These are phyloP conservation scores for Malus sieversii DNA, from an alignment of 306 rosid genomes.

Conservation along the genomic window DNA sequence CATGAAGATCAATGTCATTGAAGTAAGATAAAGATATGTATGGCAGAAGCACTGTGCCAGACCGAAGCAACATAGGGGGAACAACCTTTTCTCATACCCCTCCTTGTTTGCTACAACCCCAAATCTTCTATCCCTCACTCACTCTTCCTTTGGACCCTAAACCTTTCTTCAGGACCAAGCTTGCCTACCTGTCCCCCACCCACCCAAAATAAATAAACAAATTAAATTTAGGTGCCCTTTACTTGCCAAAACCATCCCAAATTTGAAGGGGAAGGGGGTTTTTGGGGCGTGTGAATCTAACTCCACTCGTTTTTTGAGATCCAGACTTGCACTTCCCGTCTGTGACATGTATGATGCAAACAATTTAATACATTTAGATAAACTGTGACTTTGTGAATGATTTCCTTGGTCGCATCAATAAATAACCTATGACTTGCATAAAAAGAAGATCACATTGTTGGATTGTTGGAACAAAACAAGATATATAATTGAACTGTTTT, in stretches of 20 bases:
- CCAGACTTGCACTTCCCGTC: slow-evolving; percentile 1
- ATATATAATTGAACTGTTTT: background rate
- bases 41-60: background rate
- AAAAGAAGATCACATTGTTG: background rate
- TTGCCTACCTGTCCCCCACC: slow-evolving; percentile 6
- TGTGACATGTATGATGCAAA: background rate
- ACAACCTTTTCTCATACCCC: slow-evolving; percentile 13
- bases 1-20: slow-evolving; percentile 13
- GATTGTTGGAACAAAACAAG: slow-evolving; percentile 6
- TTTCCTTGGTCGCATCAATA: background rate
- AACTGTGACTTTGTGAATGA: background rate
- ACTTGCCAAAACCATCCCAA: background rate
- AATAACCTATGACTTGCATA: background rate
- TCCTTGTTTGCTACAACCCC: background rate
- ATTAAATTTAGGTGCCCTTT: background rate
- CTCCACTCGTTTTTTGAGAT: background rate
- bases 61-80: slow-evolving; percentile 11
- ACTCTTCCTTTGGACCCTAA: background rate
- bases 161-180: slow-evolving; percentile 10
- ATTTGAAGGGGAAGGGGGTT: background rate
- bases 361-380: background rate
- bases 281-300: background rate
- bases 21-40: background rate
- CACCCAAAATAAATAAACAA: background rate
- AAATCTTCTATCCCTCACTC: background rate